Conservation (phyloP, 768 basidiomycete species). For the Tremella mesenterica region DNA sequence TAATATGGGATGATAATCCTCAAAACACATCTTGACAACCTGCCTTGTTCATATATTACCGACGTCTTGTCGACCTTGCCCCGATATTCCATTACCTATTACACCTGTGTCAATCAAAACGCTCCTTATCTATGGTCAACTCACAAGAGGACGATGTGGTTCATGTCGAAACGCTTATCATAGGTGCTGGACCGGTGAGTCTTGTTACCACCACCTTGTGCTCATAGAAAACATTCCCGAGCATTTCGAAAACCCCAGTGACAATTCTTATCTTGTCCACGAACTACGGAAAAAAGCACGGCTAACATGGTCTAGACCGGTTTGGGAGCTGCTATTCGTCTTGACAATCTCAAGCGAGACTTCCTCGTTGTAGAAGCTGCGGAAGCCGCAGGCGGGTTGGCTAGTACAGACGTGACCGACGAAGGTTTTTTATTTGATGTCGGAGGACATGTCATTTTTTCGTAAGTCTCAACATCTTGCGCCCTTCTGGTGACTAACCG, state of each 20-base stretch:
- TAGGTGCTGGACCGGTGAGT: constrained; percentile 45
- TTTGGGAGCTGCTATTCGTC: constrained; percentile 46
- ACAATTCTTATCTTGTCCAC: no score
- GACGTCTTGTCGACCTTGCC: no score
- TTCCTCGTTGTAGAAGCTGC: constrained; percentile 42
- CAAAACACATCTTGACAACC: no score
- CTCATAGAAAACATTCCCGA: not conserved
- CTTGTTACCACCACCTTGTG: no score
- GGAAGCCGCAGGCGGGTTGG: constrained; percentile 43
- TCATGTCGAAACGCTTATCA: constrained; percentile 38
- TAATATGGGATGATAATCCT: no score
- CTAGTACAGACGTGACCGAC: constrained; percentile 42
- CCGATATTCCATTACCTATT: no score
- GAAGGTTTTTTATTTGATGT: constrained; percentile 47
- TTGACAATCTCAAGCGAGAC: constrained; percentile 38
- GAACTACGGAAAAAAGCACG: no score
- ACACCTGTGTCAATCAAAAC: no score
- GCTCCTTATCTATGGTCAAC: not conserved
- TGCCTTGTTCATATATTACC: no score
- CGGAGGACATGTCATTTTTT: constrained; percentile 48
- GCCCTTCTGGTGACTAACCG: not conserved
- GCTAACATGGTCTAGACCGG: constrained; percentile 37
- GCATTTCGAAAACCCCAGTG: not conserved
- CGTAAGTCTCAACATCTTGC: constrained; percentile 23
- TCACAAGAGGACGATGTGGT: constrained; percentile 11